Conservation (phyloP, 2,329 filamentous ascomycete genomes). For the Claviceps citrina region DNA sequence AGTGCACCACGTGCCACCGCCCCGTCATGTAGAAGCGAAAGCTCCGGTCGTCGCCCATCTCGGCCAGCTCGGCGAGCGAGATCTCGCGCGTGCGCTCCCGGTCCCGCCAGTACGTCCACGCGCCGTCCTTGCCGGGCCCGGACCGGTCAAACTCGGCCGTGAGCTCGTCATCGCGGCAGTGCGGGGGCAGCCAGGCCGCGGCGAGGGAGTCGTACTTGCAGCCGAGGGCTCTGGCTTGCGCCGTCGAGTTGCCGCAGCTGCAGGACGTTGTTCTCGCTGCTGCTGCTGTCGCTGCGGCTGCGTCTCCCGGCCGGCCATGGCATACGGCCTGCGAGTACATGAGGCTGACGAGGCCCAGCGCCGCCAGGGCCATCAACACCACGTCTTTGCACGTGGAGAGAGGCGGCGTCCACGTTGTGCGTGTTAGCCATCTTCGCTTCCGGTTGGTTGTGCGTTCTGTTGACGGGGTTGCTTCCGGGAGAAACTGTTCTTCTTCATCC, state of each 20-base stretch:
- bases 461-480: background rate
- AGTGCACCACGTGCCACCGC: conserved; percentile 19
- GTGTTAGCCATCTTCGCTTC: too few species aligned
- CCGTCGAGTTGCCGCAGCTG: conserved; percentile 17
- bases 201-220: conserved; percentile 21
- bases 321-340: too few species aligned
- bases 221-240: conserved; percentile 13
- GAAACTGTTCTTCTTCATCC: background rate
- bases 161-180: conserved; percentile 20
- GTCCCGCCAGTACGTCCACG: conserved; percentile 19
- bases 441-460: too few species aligned
- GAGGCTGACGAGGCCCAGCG: background rate
- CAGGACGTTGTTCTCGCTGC: conserved; percentile 8
- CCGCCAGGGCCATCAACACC: background rate
- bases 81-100: conserved; percentile 6
- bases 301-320: too few species aligned
- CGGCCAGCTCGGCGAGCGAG: conserved; percentile 8
- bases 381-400: background rate
- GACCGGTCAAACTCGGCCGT: conserved; percentile 17
- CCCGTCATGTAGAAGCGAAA: conserved; percentile 10
- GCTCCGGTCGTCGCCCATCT: conserved; percentile 7
- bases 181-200: conserved; percentile 19
- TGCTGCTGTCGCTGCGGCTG: too few species aligned
- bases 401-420: too few species aligned
- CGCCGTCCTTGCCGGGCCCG: conserved; percentile 15